Percentiles rank a stretch among this genome's conserved stretches.
Conservation (phyloP, 345 rosid species). For the Cochlearia excelsa region DNA sequence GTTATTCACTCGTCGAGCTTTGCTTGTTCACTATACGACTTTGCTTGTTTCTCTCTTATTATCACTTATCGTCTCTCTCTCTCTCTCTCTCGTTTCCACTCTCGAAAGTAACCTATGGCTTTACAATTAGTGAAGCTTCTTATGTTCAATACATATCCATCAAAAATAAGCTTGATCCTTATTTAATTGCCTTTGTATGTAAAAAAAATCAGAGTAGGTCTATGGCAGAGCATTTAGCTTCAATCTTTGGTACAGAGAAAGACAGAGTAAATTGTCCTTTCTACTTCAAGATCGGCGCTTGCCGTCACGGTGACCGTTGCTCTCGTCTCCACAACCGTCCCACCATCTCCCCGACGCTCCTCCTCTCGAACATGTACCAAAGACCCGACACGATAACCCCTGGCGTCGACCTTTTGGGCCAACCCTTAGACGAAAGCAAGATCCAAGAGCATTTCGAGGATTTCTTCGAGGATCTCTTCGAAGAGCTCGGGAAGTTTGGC, state of each 20-base stretch:
- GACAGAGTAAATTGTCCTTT: conserved; percentile 86
- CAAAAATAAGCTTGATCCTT: too few species aligned
- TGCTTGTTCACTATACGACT: not conserved
- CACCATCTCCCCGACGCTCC: conserved; percentile 71
- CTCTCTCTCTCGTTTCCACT: too few species aligned
- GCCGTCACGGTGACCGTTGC: conserved; percentile 94
- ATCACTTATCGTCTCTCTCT: too few species aligned
- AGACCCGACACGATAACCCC: conserved; percentile 89
- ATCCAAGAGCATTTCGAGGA: conserved; percentile 85
- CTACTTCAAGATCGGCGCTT: conserved; percentile 87
- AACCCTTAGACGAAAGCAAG: conserved; percentile 67
- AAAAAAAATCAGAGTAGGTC: conserved; percentile 80
- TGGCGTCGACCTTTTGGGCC: conserved; percentile 68
- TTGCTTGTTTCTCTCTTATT: not conserved
- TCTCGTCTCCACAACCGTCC: conserved; percentile 84
- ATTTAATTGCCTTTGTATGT: conserved; percentile 36
- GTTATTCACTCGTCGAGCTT: conserved; percentile 6
- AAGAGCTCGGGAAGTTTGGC: conserved; percentile 82
- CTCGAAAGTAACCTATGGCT: too few species aligned
- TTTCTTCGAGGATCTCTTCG: conserved; percentile 82
- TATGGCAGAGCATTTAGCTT: conserved; percentile 97
- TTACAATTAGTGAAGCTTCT: too few species aligned
- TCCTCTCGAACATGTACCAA: conserved; percentile 68
- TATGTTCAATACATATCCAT: conserved; percentile 58
- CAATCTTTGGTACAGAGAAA: conserved; percentile 83